Base-by-base conservation (phyloP, 2,329 filamentous ascomycete species). In the Colletotrichum somersetense region DNA sequence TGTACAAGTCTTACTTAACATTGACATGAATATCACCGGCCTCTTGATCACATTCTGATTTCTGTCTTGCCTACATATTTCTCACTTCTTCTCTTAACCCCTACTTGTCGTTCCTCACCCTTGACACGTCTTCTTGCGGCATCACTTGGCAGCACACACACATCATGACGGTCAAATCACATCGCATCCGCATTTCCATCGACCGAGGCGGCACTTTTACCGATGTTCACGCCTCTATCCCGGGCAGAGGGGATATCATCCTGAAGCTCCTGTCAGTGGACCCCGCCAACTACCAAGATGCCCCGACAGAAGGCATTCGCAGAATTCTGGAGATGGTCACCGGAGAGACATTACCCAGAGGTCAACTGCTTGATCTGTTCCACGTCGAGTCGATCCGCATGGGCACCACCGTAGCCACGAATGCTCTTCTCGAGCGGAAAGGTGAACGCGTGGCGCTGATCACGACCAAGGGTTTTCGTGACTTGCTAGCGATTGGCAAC, bases 321-420 rank as follows among this genome's bases (percentile, higher is more conserved):
- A 79, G 80, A 40, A 81, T 84, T 33, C 74, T 83, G 14, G 81
- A 80, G 75, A 75, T 77, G 20, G 81, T 79, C 7, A 78, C 79
- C 1, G 77, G 77, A 4, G 76, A 76, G 7, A 72, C 78, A 2
- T 76, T 83, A 20, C 80, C 82, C 0, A 76, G 80, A 6, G 81
- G 80, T 1, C 76, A 79, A 1, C 67, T 79, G 8, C 63, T 84
- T 14, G 80, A 83, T 14, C 78, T 82, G 1, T 78, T 77, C 0
- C 76, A 79, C 14, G 79, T 84, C 48, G 90, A 92, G 78, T 92
- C 89, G 68, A 93, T 94, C 76, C 89, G 92, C 30, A 94, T 94
- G 91, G 92, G 92, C n/a, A 94, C 92, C 0, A 94, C 92, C 0
- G 92, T 94, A 2, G 92, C 92, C 1, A 94, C 92, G 0, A 94